Percentiles rank a stretch among this genome's conserved stretches.
These are phyloP conservation scores for Phyllostachys edulis DNA, from an alignment of 176 grass and related monocot genomes.

Conservation along the genomic window DNA sequence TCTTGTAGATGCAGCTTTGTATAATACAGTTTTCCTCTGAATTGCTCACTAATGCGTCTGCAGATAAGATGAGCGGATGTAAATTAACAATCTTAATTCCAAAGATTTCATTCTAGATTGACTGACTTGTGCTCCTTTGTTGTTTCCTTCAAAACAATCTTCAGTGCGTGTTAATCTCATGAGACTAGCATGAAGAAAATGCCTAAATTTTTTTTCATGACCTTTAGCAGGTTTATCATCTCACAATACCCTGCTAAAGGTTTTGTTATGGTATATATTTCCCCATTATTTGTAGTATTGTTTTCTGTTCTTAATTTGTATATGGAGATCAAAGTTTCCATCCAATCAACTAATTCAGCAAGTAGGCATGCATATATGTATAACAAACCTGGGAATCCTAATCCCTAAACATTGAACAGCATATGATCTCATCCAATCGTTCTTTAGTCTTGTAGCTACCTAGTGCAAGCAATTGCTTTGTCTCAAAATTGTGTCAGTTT, in stretches of 20 bases:
- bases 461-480: neutral
- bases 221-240: slow-evolving; percentile 7
- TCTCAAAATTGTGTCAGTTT: neutral
- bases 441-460: neutral
- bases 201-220: neutral
- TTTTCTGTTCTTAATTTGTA: neutral
- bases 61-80: slow-evolving; percentile 68
- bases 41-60: slow-evolving; percentile 68
- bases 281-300: neutral
- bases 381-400: neutral
- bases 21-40: slow-evolving; percentile 53
- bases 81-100: slow-evolving; percentile 73
- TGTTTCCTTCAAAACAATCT: slow-evolving; percentile 3
- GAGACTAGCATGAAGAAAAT: neutral
- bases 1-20: slow-evolving; percentile 61
- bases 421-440: neutral
- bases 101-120: slow-evolving; percentile 44
- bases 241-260: neutral
- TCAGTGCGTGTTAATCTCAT: neutral
- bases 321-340: neutral
- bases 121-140: slow-evolving; percentile 16
- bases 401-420: neutral
- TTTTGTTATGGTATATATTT: neutral
- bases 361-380: neutral
- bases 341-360: neutral